Evolutionary conservation across 2,329 filamentous ascomycete species (phyloP).

Genomic region (Colletotrichum costaricense): DNA sequence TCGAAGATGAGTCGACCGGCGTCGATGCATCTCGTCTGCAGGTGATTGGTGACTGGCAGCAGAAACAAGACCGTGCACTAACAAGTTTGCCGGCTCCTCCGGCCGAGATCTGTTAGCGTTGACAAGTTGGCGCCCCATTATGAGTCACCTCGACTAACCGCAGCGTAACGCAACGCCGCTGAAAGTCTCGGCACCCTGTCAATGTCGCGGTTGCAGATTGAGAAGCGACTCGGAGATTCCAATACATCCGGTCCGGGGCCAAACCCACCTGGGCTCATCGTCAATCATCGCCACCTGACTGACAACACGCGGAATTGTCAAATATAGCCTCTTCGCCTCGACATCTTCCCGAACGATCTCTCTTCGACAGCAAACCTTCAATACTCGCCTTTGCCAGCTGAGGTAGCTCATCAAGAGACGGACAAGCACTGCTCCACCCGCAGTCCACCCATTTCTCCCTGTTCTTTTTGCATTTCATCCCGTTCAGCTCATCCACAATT

Average conservation of each 20-base stretch:
- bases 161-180: neutral
- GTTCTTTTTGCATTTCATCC: constrained; percentile 19
- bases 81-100: neutral
- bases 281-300: constrained; percentile 10
- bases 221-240: constrained; percentile 10
- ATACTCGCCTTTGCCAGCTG: constrained; percentile 3
- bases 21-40: neutral
- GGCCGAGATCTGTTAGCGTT: neutral
- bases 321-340: neutral
- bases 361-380: constrained; percentile 1
- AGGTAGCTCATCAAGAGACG: constrained; percentile 5
- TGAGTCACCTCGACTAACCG: constrained; percentile 30
- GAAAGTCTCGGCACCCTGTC: neutral
- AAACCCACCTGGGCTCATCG: neutral
- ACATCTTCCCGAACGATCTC: neutral
- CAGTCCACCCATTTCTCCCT: neutral
- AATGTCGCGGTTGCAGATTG: neutral
- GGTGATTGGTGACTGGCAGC: neutral
- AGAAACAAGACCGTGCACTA: neutral
- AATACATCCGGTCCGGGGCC: constrained; percentile 5
- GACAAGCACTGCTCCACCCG: constrained; percentile 24
- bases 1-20: constrained; percentile 27
- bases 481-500: constrained; percentile 36
- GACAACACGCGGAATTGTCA: constrained; percentile 6
- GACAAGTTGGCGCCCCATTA: neutral